Percentiles rank a stretch among this genome's conserved stretches.
These are phyloP conservation scores for Botrytis deweyae DNA, from an alignment of 2,329 filamentous ascomycete genomes.

Conservation along the genomic window DNA sequence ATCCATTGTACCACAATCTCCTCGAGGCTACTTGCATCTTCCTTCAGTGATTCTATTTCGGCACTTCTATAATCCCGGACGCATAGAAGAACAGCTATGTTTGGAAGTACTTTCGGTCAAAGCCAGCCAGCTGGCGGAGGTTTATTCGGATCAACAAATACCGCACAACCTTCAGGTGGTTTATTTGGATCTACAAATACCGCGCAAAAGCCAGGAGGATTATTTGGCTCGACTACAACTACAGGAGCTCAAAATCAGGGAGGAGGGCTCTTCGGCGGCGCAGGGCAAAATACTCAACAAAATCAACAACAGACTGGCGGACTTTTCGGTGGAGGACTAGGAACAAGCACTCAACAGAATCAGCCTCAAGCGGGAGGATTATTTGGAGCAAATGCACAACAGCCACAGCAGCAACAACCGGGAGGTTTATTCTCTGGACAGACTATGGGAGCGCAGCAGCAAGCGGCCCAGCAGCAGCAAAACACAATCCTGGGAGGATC, in stretches of 20 bases:
- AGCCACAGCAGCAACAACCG: slow-evolving; percentile 24
- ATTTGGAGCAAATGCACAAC: slow-evolving; percentile 22
- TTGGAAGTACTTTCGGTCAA: slow-evolving; percentile 31
- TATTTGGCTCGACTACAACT: slow-evolving; percentile 43
- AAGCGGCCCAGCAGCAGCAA: slow-evolving; percentile 23
- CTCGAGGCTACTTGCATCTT: slow-evolving; percentile 4
- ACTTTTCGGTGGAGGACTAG: slow-evolving; percentile 30
- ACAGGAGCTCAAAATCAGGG: slow-evolving; percentile 36
- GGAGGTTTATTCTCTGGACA: slow-evolving; percentile 22
- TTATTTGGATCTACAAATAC: slow-evolving; percentile 27
- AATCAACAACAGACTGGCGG: slow-evolving; percentile 35
- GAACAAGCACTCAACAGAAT: slow-evolving; percentile 33
- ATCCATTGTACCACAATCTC: neutral
- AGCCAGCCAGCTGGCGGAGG: slow-evolving; percentile 31
- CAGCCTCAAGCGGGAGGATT: slow-evolving; percentile 28
- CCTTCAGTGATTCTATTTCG: neutral
- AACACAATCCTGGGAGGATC: slow-evolving; percentile 23
- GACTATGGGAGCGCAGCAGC: slow-evolving; percentile 25
- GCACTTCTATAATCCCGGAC: neutral
- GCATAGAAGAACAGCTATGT: slow-evolving; percentile 27
- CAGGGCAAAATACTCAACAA: slow-evolving; percentile 31
- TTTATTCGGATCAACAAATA: slow-evolving; percentile 29
- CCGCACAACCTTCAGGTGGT: slow-evolving; percentile 20
- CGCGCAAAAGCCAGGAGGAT: slow-evolving; percentile 32
- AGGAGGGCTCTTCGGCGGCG: slow-evolving; percentile 27